These are phyloP conservation scores for Colletotrichum zoysiae DNA, from an alignment of 2,329 filamentous ascomycete genomes.

Conservation along the genomic window DNA sequence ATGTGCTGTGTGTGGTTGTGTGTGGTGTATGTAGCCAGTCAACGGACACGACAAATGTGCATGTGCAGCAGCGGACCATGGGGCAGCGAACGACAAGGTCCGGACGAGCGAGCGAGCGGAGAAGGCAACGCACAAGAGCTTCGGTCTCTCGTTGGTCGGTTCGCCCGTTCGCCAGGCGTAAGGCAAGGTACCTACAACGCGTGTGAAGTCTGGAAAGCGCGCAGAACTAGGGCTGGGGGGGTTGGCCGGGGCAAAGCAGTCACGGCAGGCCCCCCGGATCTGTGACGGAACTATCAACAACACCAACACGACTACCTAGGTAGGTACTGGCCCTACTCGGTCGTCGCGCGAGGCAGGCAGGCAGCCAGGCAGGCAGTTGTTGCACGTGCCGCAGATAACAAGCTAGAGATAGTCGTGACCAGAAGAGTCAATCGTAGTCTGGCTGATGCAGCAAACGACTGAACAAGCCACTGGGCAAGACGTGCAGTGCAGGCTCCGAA, in stretches of 20 bases:
- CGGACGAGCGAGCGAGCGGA: constrained; percentile 27
- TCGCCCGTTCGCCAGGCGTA: constrained; percentile 30
- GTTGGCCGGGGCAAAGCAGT: constrained; percentile 34
- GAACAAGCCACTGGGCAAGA: constrained; percentile 4
- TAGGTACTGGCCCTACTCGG: constrained; percentile 24
- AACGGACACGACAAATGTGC: constrained; percentile 52
- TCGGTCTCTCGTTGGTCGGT: constrained; percentile 32
- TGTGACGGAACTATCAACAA: constrained; percentile 27
- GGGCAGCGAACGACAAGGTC: constrained; percentile 36
- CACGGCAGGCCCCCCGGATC: constrained; percentile 22
- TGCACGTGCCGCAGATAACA: constrained; percentile 21
- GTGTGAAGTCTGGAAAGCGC: constrained; percentile 34
- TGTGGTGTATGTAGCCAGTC: constrained; percentile 51
- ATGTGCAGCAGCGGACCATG: constrained; percentile 53
- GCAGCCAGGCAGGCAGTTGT: constrained; percentile 31
- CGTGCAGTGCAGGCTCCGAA: not conserved
- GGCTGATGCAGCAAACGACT: constrained; percentile 16
- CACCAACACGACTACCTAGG: constrained; percentile 19
- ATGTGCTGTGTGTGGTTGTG: constrained; percentile 40
- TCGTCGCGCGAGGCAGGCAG: constrained; percentile 18
- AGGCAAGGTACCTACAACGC: constrained; percentile 40
- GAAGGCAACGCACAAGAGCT: constrained; percentile 24
- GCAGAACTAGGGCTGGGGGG: constrained; percentile 25
- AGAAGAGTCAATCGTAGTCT: constrained; percentile 14
- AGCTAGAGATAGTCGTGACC: constrained; percentile 13